These are phyloP conservation scores for Tremellales sp. DNA, from an alignment of 1,284 basidiomycete genomes.

Conservation along the genomic window DNA sequence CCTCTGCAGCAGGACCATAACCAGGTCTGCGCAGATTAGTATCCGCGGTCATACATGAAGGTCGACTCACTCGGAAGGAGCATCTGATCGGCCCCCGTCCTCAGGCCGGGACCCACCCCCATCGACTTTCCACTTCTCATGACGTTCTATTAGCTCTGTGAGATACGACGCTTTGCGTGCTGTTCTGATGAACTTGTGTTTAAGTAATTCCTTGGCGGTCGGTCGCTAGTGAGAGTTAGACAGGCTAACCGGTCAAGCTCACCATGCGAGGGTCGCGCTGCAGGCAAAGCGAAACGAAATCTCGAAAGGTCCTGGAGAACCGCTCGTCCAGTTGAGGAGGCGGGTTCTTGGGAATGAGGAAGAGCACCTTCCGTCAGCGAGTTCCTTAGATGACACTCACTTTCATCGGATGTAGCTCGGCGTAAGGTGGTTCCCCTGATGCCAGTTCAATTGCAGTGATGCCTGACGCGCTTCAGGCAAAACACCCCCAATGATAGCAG, in stretches of 20 bases:
- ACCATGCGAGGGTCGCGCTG: slow-evolving; percentile 91
- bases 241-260: slow-evolving; percentile 35
- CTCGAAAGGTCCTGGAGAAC: slow-evolving; percentile 87
- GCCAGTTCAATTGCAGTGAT: slow-evolving; percentile 98
- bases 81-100: slow-evolving; percentile 49
- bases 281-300: slow-evolving; percentile 88
- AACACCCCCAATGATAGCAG: neutral
- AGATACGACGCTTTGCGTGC: slow-evolving; percentile 92
- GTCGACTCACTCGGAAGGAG: slow-evolving; percentile 19
- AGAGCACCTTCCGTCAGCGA: slow-evolving; percentile 66
- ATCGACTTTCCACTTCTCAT: slow-evolving; percentile 86
- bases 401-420: slow-evolving; percentile 98
- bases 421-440: slow-evolving; percentile 95
- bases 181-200: slow-evolving; percentile 91
- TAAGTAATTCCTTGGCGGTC: slow-evolving; percentile 86
- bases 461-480: slow-evolving; percentile 24
- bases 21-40: slow-evolving; percentile 16
- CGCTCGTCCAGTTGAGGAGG: slow-evolving; percentile 81
- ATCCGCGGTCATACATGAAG: neutral
- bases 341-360: slow-evolving; percentile 95
- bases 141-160: slow-evolving; percentile 90
- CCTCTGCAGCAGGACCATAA: slow-evolving; percentile 64
- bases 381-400: slow-evolving; percentile 47
- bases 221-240: slow-evolving; percentile 63
- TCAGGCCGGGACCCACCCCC: slow-evolving; percentile 69